A percentile compares a stretch with the other conserved stretches of the same genome.
phyloP scores from a whole-genome alignment of 2,329 filamentous ascomycete genomes.

The Pestalotiopsis sp. region DNA sequence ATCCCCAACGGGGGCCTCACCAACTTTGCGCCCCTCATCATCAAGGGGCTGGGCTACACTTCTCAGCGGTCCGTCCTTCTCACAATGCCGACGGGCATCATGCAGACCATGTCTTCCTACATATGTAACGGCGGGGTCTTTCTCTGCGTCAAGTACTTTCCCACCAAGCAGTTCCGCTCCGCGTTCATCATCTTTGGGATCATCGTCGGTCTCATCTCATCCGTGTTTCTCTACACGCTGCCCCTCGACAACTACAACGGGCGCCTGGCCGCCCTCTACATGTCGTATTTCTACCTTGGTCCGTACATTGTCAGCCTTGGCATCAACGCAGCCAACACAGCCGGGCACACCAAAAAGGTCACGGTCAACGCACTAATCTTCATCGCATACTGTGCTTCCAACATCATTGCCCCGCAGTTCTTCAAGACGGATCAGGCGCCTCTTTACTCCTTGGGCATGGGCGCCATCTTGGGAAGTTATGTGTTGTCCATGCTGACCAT shows the following conservation, averaged over 20 bases:
- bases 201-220: slow-evolving; percentile 26
- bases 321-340: slow-evolving; percentile 47
- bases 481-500: slow-evolving; percentile 40
- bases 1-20: slow-evolving; percentile 56
- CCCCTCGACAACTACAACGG: slow-evolving; percentile 27
- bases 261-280: slow-evolving; percentile 35
- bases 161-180: slow-evolving; percentile 19
- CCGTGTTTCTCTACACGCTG: slow-evolving; percentile 31
- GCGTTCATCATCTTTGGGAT: slow-evolving; percentile 22
- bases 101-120: slow-evolving; percentile 34
- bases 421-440: slow-evolving; percentile 57
- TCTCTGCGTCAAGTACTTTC: slow-evolving; percentile 23
- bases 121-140: slow-evolving; percentile 40
- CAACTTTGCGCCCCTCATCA: slow-evolving; percentile 64
- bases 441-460: slow-evolving; percentile 42
- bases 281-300: slow-evolving; percentile 33
- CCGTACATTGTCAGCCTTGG: slow-evolving; percentile 29
- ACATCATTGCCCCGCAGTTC: slow-evolving; percentile 66
- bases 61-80: slow-evolving; percentile 31
- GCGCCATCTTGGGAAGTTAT: slow-evolving; percentile 42
- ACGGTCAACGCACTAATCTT: slow-evolving; percentile 65
- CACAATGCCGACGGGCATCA: slow-evolving; percentile 39
- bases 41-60: slow-evolving; percentile 58
- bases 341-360: slow-evolving; percentile 65
- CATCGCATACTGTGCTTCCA: slow-evolving; percentile 62